Evolutionary conservation across 2,329 filamentous ascomycete genomes (phyloP).

Genomic region (Dactylellina haptotyla): DNA sequence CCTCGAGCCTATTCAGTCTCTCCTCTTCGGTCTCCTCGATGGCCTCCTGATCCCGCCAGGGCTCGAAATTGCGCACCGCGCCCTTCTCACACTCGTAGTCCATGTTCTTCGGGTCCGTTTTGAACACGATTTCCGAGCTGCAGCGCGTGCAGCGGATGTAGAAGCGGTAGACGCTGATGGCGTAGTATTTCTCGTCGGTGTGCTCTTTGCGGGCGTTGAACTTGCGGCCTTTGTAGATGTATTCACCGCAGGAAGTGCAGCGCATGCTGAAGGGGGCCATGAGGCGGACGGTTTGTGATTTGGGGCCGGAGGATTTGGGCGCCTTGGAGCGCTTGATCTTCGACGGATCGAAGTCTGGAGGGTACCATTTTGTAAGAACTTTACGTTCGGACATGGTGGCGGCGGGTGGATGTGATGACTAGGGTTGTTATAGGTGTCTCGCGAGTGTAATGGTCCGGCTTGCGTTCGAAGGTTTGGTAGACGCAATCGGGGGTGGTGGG

Average conservation of each 20-base stretch:
- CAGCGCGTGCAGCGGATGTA: slow-evolving; percentile 91
- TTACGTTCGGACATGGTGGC: slow-evolving; percentile 83
- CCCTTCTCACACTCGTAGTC: slow-evolving; percentile 85
- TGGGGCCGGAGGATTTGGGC: slow-evolving; percentile 78
- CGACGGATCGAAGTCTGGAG: slow-evolving; percentile 88
- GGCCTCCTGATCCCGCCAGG: slow-evolving; percentile 77
- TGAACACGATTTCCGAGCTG: slow-evolving; percentile 86
- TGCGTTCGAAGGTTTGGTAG: no score
- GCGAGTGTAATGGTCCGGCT: no score
- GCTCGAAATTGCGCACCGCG: slow-evolving; percentile 91
- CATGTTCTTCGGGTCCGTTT: slow-evolving; percentile 93
- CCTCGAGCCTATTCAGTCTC: slow-evolving; percentile 82
- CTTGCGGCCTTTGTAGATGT: slow-evolving; percentile 91
- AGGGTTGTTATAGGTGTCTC: not conserved
- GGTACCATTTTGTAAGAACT: slow-evolving; percentile 73
- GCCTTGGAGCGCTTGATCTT: slow-evolving; percentile 75
- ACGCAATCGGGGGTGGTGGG: no score
- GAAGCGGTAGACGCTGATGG: slow-evolving; percentile 87
- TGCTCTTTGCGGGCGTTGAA: slow-evolving; percentile 97
- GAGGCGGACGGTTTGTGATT: slow-evolving; percentile 84
- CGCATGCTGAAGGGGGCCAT: slow-evolving; percentile 90
- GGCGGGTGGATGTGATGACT: slow-evolving; percentile 55
- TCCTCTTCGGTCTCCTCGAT: slow-evolving; percentile 86
- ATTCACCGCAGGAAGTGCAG: slow-evolving; percentile 76
- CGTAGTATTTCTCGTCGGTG: slow-evolving; percentile 87